Evolutionary conservation across 306 rosid genomes (phyloP).

Genomic region (Dryas octopetala): DNA sequence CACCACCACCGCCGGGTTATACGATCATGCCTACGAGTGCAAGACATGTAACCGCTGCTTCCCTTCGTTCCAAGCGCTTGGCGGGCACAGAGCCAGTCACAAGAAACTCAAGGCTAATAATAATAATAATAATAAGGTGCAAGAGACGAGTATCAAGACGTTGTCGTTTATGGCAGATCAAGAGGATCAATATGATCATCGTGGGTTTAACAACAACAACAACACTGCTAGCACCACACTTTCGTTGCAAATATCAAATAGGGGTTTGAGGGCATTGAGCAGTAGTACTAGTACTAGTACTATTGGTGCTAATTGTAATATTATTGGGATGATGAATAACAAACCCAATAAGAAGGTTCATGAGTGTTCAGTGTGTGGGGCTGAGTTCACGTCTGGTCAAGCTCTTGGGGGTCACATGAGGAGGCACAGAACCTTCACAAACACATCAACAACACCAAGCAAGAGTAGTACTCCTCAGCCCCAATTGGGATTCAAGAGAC

Average conservation of each 20-base stretch:
- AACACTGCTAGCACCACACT: slow-evolving; percentile 44
- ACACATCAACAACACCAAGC: background rate
- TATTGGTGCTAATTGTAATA: background rate
- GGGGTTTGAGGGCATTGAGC: slow-evolving; percentile 16
- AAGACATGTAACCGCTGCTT: slow-evolving; percentile 79
- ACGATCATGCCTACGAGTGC: slow-evolving; percentile 46
- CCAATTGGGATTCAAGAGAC: slow-evolving; percentile 35
- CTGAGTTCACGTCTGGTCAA: slow-evolving; percentile 86
- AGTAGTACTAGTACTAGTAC: too few relatives aligned
- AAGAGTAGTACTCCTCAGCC: slow-evolving; percentile 14
- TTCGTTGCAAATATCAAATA: slow-evolving; percentile 47
- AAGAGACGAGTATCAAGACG: background rate
- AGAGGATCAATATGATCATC: background rate
- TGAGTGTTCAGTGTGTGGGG: slow-evolving; percentile 75
- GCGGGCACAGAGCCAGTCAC: slow-evolving; percentile 93
- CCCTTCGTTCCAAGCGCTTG: slow-evolving; percentile 85
- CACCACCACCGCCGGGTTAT: background rate
- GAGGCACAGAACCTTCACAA: slow-evolving; percentile 55
- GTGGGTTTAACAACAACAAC: slow-evolving; percentile 8
- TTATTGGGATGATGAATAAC: background rate
- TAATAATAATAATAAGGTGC: too few relatives aligned
- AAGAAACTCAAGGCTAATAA: slow-evolving; percentile 47
- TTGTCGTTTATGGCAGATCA: slow-evolving; percentile 17
- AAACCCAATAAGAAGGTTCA: slow-evolving; percentile 58
- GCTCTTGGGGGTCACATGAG: slow-evolving; percentile 98